Conservation (phyloP, 495 filamentous ascomycete species). For the Lophiotrema nucula region DNA sequence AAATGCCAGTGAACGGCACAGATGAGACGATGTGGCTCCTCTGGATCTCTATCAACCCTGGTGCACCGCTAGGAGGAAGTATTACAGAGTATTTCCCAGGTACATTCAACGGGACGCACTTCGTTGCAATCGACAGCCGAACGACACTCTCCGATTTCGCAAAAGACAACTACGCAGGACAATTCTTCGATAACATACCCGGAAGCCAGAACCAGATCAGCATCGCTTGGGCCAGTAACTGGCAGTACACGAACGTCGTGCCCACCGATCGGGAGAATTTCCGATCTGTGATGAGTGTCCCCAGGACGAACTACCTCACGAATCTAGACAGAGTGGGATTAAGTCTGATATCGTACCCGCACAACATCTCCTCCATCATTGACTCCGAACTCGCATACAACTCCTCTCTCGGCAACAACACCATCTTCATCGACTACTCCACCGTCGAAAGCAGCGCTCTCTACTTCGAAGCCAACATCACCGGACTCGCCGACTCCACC, state of each 20-base stretch:
- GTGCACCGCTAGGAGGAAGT: conserved; percentile 55
- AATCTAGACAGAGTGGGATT: conserved; percentile 47
- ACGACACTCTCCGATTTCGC: conserved; percentile 53
- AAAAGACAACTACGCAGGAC: conserved; percentile 59
- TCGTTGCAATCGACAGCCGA: conserved; percentile 44
- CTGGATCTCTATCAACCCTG: conserved; percentile 55
- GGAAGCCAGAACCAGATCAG: conserved; percentile 43
- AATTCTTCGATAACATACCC: conserved; percentile 53
- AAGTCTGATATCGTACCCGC: conserved; percentile 44
- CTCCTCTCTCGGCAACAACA: conserved; percentile 40
- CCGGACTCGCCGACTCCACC: conserved; percentile 37
- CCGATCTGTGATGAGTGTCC: conserved; percentile 53
- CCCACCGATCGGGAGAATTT: conserved; percentile 51
- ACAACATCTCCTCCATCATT: conserved; percentile 42
- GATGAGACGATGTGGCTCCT: conserved; percentile 49
- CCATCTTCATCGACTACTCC: conserved; percentile 45
- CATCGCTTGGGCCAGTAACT: conserved; percentile 61
- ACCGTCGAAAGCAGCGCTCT: conserved; percentile 46
- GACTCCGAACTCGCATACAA: conserved; percentile 36
- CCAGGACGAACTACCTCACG: conserved; percentile 46
- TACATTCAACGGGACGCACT: conserved; percentile 52
- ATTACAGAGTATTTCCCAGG: conserved; percentile 53
- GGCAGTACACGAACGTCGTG: conserved; percentile 55
- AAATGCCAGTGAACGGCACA: conserved; percentile 46
- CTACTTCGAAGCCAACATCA: conserved; percentile 49